A percentile compares a stretch with the other conserved stretches of the same genome.
Evolutionary conservation across 352 stramenopile genomes (phyloP).

Genomic region (Pythium grandisporangium): DNA sequence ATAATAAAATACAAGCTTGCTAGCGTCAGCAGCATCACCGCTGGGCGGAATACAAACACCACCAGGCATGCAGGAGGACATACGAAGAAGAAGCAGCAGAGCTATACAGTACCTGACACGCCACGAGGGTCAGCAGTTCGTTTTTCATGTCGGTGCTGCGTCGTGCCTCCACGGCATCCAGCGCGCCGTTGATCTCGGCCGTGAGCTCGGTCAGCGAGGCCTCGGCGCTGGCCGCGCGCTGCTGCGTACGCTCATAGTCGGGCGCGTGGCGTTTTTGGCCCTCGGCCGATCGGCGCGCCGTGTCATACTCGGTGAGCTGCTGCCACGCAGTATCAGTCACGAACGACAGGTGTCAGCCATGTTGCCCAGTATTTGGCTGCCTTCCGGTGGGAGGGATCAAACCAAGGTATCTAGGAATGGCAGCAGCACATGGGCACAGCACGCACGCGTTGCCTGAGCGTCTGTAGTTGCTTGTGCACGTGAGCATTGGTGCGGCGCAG

Average conservation of each 20-base stretch:
- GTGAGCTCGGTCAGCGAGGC: constrained; percentile 36
- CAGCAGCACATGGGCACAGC: too few relatives aligned
- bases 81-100: too few relatives aligned
- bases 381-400: too few relatives aligned
- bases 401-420: too few relatives aligned
- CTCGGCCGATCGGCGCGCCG: constrained; percentile 52
- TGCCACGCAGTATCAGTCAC: background rate
- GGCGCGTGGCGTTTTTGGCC: constrained; percentile 43
- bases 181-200: constrained; percentile 52
- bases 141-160: constrained; percentile 67
- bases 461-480: constrained; percentile 19
- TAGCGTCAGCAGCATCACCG: too few relatives aligned
- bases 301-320: constrained; percentile 66
- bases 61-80: too few relatives aligned
- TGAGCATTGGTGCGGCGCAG: constrained; percentile 16
- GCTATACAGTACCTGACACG: constrained; percentile 53
- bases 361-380: too few relatives aligned
- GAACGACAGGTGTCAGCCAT: background rate
- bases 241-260: constrained; percentile 61
- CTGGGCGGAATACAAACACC: too few relatives aligned
- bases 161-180: constrained; percentile 49
- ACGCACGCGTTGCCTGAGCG: constrained; percentile 20
- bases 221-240: constrained; percentile 38
- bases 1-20: too few relatives aligned
- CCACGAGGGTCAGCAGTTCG: constrained; percentile 65